Conservation (phyloP, 2,329 filamentous ascomycete species). For the Curvularia hawaiiensis region DNA sequence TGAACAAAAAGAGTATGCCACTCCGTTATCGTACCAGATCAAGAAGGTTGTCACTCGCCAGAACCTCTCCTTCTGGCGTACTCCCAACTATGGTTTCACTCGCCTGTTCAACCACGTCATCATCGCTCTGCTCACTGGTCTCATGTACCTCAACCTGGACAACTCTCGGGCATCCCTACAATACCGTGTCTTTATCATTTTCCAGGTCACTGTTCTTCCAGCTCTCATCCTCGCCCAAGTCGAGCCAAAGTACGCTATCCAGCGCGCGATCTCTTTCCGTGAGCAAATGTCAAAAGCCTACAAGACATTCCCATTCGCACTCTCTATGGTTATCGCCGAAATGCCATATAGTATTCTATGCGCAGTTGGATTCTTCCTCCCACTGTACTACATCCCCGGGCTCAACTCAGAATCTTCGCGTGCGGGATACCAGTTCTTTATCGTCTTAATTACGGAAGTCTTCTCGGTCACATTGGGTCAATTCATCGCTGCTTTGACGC, state of each 20-base stretch:
- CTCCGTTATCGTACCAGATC: constrained; percentile 78
- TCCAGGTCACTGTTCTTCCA: constrained; percentile 85
- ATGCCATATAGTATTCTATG: constrained; percentile 84
- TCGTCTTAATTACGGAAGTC: constrained; percentile 80
- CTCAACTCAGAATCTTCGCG: constrained; percentile 67
- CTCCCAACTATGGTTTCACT: constrained; percentile 87
- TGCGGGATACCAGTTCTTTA: constrained; percentile 86
- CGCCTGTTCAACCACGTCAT: constrained; percentile 83
- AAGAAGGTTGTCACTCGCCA: constrained; percentile 74
- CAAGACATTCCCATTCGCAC: constrained; percentile 76
- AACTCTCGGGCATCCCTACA: constrained; percentile 77
- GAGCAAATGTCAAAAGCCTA: constrained; percentile 89
- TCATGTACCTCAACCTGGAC: constrained; percentile 79
- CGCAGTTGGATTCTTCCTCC: constrained; percentile 79
- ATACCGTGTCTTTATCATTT: constrained; percentile 87
- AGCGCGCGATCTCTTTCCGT: constrained; percentile 82
- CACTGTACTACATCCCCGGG: constrained; percentile 83
- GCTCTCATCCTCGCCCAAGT: constrained; percentile 84
- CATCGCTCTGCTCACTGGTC: constrained; percentile 77
- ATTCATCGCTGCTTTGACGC: constrained; percentile 76
- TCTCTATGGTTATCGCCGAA: constrained; percentile 80
- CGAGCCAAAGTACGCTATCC: constrained; percentile 81
- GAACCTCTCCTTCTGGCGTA: constrained; percentile 81
- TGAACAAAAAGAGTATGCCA: constrained; percentile 78
- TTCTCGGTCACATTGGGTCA: constrained; percentile 81